phyloP scores from a whole-genome alignment of 306 rosid species.

The Styphnolobium japonicum region DNA sequence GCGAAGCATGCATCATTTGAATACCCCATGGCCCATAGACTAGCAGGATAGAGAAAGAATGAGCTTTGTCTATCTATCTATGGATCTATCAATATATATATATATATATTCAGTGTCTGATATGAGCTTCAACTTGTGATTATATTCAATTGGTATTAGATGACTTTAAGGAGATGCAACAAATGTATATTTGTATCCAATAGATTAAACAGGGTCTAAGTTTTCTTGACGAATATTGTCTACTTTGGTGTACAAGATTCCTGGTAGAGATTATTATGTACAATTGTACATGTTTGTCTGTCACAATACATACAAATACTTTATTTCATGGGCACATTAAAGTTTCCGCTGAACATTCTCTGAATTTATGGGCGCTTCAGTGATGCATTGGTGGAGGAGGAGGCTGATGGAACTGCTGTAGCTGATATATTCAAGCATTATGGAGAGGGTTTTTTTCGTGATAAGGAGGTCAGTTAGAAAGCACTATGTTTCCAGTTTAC shows the following conservation, averaged over 20 bases:
- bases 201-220: background rate
- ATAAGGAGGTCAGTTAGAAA: conserved; percentile 65
- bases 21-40: background rate
- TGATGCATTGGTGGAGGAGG: conserved; percentile 70
- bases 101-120: no score
- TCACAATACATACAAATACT: background rate
- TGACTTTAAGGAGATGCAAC: conserved; percentile 1
- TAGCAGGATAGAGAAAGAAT: background rate
- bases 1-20: background rate
- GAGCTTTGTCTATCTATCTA: no score
- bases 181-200: background rate
- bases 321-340: background rate
- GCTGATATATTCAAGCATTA: conserved; percentile 70
- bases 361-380: conserved; percentile 43
- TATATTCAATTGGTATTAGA: background rate
- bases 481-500: conserved; percentile 1
- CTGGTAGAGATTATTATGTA: background rate
- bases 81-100: no score
- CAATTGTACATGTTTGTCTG: background rate
- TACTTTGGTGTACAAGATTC: conserved; percentile 5
- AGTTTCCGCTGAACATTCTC: conserved; percentile 24
- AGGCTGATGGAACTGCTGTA: conserved; percentile 56
- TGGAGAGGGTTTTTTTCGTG: conserved; percentile 75
- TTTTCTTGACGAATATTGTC: background rate
- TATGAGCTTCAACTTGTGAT: conserved; percentile 16